A percentile compares a stretch with the other conserved stretches of the same genome.
Evolutionary conservation across 2,329 filamentous ascomycete species (phyloP).

Genomic region (Aureobasidium zeae): DNA sequence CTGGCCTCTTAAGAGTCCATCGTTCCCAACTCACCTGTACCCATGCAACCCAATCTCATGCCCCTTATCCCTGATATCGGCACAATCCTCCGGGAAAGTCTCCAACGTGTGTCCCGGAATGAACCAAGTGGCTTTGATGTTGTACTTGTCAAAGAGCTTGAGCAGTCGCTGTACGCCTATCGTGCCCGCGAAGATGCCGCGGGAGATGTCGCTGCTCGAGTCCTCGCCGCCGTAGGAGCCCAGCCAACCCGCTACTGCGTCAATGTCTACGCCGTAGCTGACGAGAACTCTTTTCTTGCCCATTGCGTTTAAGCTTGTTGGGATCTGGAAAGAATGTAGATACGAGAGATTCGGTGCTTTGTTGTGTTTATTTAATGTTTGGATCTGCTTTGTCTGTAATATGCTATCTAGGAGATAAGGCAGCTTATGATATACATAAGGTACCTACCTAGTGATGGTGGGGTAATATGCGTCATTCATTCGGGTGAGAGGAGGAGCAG

Average conservation of each 20-base stretch:
- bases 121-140: slow-evolving; percentile 58
- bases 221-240: slow-evolving; percentile 66
- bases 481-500: too few species aligned
- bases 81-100: slow-evolving; percentile 56
- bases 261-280: slow-evolving; percentile 50
- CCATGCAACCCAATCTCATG: slow-evolving; percentile 60
- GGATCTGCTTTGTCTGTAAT: too few species aligned
- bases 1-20: neutral
- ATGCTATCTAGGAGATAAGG: too few species aligned
- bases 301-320: too few species aligned
- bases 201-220: slow-evolving; percentile 59
- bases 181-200: slow-evolving; percentile 57
- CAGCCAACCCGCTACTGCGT: slow-evolving; percentile 64
- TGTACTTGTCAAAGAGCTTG: slow-evolving; percentile 60
- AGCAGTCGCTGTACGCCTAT: slow-evolving; percentile 55
- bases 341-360: too few species aligned
- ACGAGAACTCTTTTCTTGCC: slow-evolving; percentile 23
- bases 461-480: too few species aligned
- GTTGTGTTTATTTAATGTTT: too few species aligned
- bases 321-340: too few species aligned
- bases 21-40: slow-evolving; percentile 39
- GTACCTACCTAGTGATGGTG: too few species aligned
- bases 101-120: slow-evolving; percentile 54
- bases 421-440: too few species aligned
- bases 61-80: slow-evolving; percentile 49